Base-by-base conservation (phyloP, 148 eudicot species). In the Beta vulgaris region DNA sequence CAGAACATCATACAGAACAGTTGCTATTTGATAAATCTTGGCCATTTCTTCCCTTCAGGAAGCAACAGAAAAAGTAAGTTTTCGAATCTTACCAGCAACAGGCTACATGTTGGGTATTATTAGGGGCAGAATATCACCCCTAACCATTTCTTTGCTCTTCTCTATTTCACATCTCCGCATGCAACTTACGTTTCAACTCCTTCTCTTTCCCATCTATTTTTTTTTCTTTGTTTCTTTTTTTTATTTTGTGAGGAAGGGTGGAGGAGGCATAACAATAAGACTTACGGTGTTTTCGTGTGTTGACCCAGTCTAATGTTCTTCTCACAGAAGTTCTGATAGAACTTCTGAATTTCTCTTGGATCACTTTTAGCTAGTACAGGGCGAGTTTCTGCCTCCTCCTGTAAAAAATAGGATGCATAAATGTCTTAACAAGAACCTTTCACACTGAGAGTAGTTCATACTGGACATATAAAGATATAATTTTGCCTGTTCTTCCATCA, bases 11-110 rank as follows among this genome's bases (percentile, higher is more conserved):
- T 92, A 91, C 78, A 95, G 81, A 54, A 95, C 98, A 9, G 89
- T 85, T 35, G 99, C 99, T 82, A 92, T 95, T 81, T 89, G 98
- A 85, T 87, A 89, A 54, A 87, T 81, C 84, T 95, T 92, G 46
- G 98, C 92, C 98, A 95, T 92, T 85, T 92, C 96, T 86, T 92
- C 92, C 86, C 99, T 95, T 82, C 29, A 79, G 77, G 40, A 68
- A 69, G 73, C 57, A 79, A 70, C 42, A 49, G 14, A 72, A 61
- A 69, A 35, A 48, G 65, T 44, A 26, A 75, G 10, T 11, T 40
- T 55, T 54, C 6, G 36, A 21, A 53, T 53, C 19, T 21, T 70
- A 60, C 34, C n/a, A 69, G n/a, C 53, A 14, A 44, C 53, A 28
- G 51, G 69, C 25, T 40, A 31, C 1, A 57, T 55, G 39, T 58